Evolutionary conservation across 2,329 filamentous ascomycete species (phyloP).

Genomic region (Zarea fungicola): DNA sequence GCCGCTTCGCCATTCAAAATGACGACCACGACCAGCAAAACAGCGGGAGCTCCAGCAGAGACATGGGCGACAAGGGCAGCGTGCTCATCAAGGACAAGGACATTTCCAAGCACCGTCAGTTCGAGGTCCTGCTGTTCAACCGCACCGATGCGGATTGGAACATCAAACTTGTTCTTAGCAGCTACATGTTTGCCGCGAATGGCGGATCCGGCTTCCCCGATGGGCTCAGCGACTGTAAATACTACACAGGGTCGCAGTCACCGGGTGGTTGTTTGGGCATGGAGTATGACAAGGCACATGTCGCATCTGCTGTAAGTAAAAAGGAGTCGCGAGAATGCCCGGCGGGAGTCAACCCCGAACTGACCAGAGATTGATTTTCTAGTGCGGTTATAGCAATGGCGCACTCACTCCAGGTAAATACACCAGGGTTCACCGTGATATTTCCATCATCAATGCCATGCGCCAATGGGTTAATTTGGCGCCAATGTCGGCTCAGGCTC

Average conservation of each 20-base stretch:
- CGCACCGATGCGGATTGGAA: constrained; percentile 7
- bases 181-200: constrained; percentile 6
- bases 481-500: not conserved
- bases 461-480: not conserved
- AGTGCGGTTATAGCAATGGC: constrained; percentile 3
- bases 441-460: constrained; percentile 7
- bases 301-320: constrained; percentile 3
- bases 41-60: not conserved
- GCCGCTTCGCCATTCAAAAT: constrained; percentile 6
- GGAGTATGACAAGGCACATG: constrained; percentile 5
- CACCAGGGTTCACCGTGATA: constrained; percentile 5
- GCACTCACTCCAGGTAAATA: constrained; percentile 1
- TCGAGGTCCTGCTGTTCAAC: constrained; percentile 4
- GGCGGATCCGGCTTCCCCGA: constrained; percentile 5
- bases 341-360: not conserved
- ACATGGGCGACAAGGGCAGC: constrained; percentile 9
- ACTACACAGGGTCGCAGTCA: not conserved
- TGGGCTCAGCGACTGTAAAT: constrained; percentile 1
- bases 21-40: constrained; percentile 10
- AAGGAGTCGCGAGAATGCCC: not conserved
- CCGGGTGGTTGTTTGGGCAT: not conserved
- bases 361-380: too few species aligned
- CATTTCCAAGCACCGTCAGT: constrained; percentile 5
- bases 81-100: constrained; percentile 8
- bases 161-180: constrained; percentile 5